These are phyloP conservation scores for Citrus glauca DNA, from an alignment of 345 rosid genomes.

Conservation along the genomic window DNA sequence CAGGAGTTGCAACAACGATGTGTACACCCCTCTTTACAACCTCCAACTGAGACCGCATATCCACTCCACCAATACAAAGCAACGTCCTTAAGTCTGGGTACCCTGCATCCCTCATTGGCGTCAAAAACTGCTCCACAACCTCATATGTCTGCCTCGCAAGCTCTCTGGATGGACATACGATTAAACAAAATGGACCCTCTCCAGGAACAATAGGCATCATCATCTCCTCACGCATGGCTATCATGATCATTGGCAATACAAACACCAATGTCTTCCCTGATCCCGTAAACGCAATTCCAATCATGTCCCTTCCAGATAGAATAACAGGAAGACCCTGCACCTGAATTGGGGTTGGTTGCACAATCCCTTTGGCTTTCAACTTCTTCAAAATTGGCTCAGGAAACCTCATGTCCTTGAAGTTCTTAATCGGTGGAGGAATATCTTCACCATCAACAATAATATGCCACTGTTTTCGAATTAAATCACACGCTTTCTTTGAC, in stretches of 20 bases:
- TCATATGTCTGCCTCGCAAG: slow-evolving; percentile 90
- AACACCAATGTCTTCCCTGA: slow-evolving; percentile 89
- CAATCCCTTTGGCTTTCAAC: slow-evolving; percentile 75
- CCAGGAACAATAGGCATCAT: slow-evolving; percentile 88
- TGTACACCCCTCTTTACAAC: slow-evolving; percentile 84
- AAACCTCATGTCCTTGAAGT: slow-evolving; percentile 83
- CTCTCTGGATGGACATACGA: slow-evolving; percentile 87
- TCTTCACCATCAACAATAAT: slow-evolving; percentile 88
- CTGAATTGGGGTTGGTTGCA: slow-evolving; percentile 94
- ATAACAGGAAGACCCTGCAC: slow-evolving; percentile 95
- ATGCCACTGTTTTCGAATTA: slow-evolving; percentile 87
- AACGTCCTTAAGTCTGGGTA: slow-evolving; percentile 71
- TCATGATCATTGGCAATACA: slow-evolving; percentile 86
- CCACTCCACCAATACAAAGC: slow-evolving; percentile 89
- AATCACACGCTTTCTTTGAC: slow-evolving; percentile 54
- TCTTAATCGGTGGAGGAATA: slow-evolving; percentile 76
- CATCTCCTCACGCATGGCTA: slow-evolving; percentile 81
- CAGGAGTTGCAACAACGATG: slow-evolving; percentile 94
- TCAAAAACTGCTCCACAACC: slow-evolving; percentile 76
- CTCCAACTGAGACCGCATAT: slow-evolving; percentile 89
- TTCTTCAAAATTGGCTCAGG: slow-evolving; percentile 63
- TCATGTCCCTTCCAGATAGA: slow-evolving; percentile 82
- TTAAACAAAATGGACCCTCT: slow-evolving; percentile 82
- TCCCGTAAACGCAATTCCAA: slow-evolving; percentile 91
- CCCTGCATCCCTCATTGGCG: slow-evolving; percentile 54